A percentile compares a stretch with the other conserved stretches of the same genome.
Conservation (phyloP, 108 stramenopile species). For the Fistulifera pelliculosa region DNA sequence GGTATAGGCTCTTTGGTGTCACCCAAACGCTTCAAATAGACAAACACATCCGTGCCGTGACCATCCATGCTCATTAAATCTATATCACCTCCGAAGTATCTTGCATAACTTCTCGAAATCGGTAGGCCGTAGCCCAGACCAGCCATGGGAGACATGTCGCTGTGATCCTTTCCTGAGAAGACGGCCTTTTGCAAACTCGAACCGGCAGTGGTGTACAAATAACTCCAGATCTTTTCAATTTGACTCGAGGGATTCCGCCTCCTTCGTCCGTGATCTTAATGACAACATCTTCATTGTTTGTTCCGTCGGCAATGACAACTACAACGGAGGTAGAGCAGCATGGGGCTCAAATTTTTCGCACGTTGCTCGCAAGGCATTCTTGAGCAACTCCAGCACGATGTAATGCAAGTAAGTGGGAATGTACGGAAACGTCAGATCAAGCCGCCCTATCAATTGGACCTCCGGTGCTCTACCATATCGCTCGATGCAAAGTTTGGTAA, state of each 20-base stretch:
- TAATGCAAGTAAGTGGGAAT: constrained; percentile 68
- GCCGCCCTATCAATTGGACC: constrained; percentile 56
- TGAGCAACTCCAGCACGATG: constrained; percentile 85
- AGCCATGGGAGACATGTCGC: constrained; percentile 42
- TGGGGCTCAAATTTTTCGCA: constrained; percentile 56
- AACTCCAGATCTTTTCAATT: constrained; percentile 72
- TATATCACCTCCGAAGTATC: constrained; percentile 90
- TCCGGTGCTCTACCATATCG: constrained; percentile 73
- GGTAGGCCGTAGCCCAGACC: constrained; percentile 90
- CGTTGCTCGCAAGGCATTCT: constrained; percentile 88
- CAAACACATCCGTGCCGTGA: constrained; percentile 98
- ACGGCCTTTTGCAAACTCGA: constrained; percentile 29
- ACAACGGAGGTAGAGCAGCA: constrained; percentile 46
- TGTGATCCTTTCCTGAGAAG: constrained; percentile 19
- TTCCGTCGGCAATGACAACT: constrained; percentile 82
- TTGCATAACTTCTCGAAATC: constrained; percentile 73
- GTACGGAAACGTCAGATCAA: constrained; percentile 77
- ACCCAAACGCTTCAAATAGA: constrained; percentile 84
- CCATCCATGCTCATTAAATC: constrained; percentile 92
- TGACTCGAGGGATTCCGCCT: constrained; percentile 84
- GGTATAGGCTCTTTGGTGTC: constrained; percentile 80
- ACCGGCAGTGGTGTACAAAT: constrained; percentile 52
- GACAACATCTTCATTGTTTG: constrained; percentile 57
- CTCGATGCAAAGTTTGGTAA: constrained; percentile 55
- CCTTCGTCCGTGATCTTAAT: constrained; percentile 90